phyloP scores from a whole-genome alignment of 768 basidiomycete genomes.

The Austroboletus festivus region DNA sequence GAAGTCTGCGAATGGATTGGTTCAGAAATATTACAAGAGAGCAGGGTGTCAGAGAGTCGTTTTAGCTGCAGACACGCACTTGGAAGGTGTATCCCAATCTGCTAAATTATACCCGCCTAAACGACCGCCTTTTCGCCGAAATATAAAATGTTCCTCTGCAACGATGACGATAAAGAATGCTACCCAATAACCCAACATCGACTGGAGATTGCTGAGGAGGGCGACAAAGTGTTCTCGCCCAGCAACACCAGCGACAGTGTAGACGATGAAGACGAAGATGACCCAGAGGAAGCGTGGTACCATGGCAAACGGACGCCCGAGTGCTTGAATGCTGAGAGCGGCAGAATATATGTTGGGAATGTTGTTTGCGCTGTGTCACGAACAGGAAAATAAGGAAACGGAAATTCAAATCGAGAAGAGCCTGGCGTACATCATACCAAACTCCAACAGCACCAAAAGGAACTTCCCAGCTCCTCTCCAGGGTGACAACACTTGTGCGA shows the following conservation, averaged over 20 bases:
- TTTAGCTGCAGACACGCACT: slow-evolving; percentile 22
- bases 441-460: slow-evolving; percentile 39
- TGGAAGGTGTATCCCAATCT: slow-evolving; percentile 43
- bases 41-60: too few species aligned
- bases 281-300: slow-evolving; percentile 49
- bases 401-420: not conserved
- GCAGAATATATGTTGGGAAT: slow-evolving; percentile 47
- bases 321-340: slow-evolving; percentile 44
- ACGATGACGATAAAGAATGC: slow-evolving; percentile 47
- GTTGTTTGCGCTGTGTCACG: slow-evolving; percentile 32
- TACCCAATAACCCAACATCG: slow-evolving; percentile 46
- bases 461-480: slow-evolving; percentile 44
- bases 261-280: slow-evolving; percentile 36
- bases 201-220: slow-evolving; percentile 42
- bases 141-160: slow-evolving; percentile 46
- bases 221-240: slow-evolving; percentile 44
- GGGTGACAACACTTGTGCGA: slow-evolving; percentile 43
- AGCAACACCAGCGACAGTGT: slow-evolving; percentile 40
- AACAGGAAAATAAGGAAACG: not conserved
- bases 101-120: slow-evolving; percentile 50
- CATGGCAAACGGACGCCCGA: slow-evolving; percentile 41
- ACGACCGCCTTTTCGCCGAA: slow-evolving; percentile 37
- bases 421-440: slow-evolving; percentile 43
- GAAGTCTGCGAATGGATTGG: slow-evolving; percentile 34
- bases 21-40: too few species aligned